A percentile compares a stretch with the other conserved stretches of the same genome.
Evolutionary conservation across 164 flowering plant species (phyloP).

Genomic region (Macadamia tetraphylla): DNA sequence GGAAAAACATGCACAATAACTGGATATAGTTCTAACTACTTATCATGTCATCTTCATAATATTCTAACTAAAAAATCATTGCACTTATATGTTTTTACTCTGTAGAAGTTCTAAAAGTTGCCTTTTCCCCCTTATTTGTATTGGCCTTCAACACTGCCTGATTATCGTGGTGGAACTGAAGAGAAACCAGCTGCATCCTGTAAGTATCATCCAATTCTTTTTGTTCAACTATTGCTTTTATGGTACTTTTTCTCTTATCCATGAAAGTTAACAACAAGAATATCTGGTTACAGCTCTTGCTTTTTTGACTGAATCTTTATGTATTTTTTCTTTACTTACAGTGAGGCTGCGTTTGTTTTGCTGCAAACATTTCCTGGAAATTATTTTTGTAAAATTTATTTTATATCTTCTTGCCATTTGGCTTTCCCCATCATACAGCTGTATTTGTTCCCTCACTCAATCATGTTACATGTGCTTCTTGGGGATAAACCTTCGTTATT

Average conservation of each 20-base stretch:
- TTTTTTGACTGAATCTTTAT: too few relatives aligned
- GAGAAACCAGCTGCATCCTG: conserved; percentile 95
- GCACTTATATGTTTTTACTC: neutral
- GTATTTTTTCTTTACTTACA: too few relatives aligned
- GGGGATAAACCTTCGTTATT: too few relatives aligned
- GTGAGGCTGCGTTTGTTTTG: too few relatives aligned
- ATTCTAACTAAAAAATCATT: neutral
- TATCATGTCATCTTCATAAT: neutral
- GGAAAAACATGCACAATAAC: neutral
- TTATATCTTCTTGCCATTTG: too few relatives aligned
- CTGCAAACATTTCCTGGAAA: too few relatives aligned
- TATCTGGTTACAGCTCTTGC: too few relatives aligned
- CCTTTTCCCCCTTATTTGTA: neutral
- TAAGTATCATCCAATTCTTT: conserved; percentile 33
- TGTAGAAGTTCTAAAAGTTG: conserved; percentile 3
- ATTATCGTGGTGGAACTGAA: conserved; percentile 34
- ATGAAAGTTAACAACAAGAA: too few relatives aligned
- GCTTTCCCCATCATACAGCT: too few relatives aligned
- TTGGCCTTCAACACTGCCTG: conserved; percentile 19
- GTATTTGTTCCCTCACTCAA: too few relatives aligned
- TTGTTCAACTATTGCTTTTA: conserved; percentile 1
- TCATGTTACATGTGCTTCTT: too few relatives aligned
- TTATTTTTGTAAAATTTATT: too few relatives aligned
- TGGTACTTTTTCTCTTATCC: neutral
- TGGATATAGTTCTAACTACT: neutral